Conservation (phyloP, 805 yeast genomes). For the Citeromyces nyonsensis region DNA sequence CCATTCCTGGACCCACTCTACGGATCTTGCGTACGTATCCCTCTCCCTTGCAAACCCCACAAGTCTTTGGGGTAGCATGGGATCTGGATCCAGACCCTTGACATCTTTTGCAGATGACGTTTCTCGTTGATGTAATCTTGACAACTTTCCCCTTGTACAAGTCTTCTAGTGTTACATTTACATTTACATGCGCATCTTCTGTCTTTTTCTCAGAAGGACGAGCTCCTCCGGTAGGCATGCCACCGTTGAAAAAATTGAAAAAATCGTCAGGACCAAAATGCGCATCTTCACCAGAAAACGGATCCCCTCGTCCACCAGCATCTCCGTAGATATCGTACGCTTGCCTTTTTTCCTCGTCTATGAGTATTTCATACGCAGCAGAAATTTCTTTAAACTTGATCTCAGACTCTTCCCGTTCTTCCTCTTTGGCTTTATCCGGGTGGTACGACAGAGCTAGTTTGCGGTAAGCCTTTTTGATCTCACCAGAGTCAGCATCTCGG, state of each 20-base stretch:
- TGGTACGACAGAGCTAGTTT: constrained; percentile 71
- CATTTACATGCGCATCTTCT: constrained; percentile 50
- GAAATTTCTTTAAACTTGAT: constrained; percentile 67
- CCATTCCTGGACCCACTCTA: constrained; percentile 62
- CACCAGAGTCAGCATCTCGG: constrained; percentile 45
- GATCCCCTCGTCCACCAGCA: constrained; percentile 9
- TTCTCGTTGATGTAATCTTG: constrained; percentile 57
- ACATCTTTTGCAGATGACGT: constrained; percentile 59
- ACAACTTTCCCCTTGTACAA: constrained; percentile 69
- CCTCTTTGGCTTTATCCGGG: constrained; percentile 73
- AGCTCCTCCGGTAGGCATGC: constrained; percentile 15
- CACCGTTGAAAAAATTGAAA: constrained; percentile 47
- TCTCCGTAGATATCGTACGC: constrained; percentile 46
- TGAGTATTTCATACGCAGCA: constrained; percentile 73
- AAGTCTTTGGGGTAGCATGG: constrained; percentile 35
- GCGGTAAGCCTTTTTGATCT: constrained; percentile 75
- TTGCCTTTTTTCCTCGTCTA: constrained; percentile 47
- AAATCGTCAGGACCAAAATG: constrained; percentile 53
- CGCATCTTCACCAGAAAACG: constrained; percentile 14
- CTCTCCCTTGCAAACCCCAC: constrained; percentile 58
- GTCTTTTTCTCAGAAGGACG: constrained; percentile 20
- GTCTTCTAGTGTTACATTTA: constrained; percentile 57
- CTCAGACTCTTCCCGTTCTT: constrained; percentile 54
- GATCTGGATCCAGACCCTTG: constrained; percentile 63
- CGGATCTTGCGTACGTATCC: constrained; percentile 48